Percentiles rank a stretch among this genome's conserved stretches.
Evolutionary conservation across 495 filamentous ascomycete species (phyloP).

Genomic region (Penicillium alfredii): DNA sequence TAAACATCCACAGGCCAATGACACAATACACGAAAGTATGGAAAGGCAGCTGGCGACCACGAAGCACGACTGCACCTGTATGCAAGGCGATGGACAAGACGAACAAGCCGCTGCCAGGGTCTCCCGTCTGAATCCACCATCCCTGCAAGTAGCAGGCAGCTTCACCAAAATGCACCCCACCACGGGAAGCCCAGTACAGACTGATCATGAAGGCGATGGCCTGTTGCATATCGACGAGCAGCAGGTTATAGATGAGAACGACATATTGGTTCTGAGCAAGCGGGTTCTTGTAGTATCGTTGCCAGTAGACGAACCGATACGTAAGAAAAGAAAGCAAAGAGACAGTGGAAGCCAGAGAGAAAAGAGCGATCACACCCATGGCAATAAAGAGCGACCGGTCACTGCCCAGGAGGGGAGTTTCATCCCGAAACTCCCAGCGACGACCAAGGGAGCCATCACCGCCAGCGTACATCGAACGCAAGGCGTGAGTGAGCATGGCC

Average conservation of each 20-base stretch:
- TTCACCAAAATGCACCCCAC: slow-evolving; percentile 49
- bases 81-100: slow-evolving; percentile 63
- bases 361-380: slow-evolving; percentile 49
- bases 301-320: slow-evolving; percentile 53
- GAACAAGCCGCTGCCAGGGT: slow-evolving; percentile 63
- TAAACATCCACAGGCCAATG: slow-evolving; percentile 50
- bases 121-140: slow-evolving; percentile 64
- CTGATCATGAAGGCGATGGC: slow-evolving; percentile 61
- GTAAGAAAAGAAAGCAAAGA: slow-evolving; percentile 49
- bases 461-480: slow-evolving; percentile 12
- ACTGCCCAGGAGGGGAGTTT: slow-evolving; percentile 13
- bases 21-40: slow-evolving; percentile 44
- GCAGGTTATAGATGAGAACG: slow-evolving; percentile 65
- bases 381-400: slow-evolving; percentile 44
- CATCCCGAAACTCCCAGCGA: slow-evolving; percentile 21
- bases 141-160: slow-evolving; percentile 62
- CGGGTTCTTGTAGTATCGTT: slow-evolving; percentile 37
- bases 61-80: slow-evolving; percentile 55
- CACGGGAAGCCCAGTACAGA: slow-evolving; percentile 48
- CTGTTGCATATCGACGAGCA: slow-evolving; percentile 68
- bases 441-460: slow-evolving; percentile 11
- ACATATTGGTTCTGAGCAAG: slow-evolving; percentile 60
- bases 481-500: slow-evolving; percentile 12
- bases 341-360: slow-evolving; percentile 51
- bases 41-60: slow-evolving; percentile 50